phyloP scores from a whole-genome alignment of 2,329 filamentous ascomycete genomes.

The Trichoderma gracile region DNA sequence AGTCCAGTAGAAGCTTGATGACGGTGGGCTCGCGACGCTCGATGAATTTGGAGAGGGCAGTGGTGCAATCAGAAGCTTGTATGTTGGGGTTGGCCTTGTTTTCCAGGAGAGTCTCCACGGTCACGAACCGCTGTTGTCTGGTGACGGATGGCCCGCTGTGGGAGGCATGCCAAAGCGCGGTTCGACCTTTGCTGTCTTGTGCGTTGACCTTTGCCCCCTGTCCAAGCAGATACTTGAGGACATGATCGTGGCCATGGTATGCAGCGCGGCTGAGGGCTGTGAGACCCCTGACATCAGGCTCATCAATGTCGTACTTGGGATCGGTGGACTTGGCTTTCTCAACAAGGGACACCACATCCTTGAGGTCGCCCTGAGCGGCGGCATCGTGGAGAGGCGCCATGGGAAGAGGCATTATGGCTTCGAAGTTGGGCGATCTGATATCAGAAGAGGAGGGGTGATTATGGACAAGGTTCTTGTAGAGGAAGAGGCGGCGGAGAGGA shows the following conservation, averaged over 20 bases:
- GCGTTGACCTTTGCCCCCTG: conserved; percentile 12
- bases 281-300: not conserved
- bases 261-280: conserved; percentile 5
- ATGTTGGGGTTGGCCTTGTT: not conserved
- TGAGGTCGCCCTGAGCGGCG: not conserved
- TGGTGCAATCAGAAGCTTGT: conserved; percentile 4
- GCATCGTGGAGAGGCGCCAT: conserved; percentile 5
- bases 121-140: conserved; percentile 1
- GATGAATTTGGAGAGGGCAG: conserved; percentile 13
- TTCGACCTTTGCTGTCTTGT: conserved; percentile 3
- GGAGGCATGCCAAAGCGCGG: conserved; percentile 5
- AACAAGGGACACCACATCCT: not conserved
- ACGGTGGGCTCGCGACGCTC: conserved; percentile 11
- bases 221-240: conserved; percentile 1
- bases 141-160: not conserved
- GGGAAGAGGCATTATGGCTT: no score
- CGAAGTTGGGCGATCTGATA: not conserved
- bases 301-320: conserved; percentile 1
- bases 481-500: no score
- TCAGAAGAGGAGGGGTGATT: not conserved
- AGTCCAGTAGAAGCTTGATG: not conserved
- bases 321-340: not conserved
- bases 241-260: conserved; percentile 1
- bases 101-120: conserved; percentile 1
- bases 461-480: no score